These are phyloP conservation scores for Yamadazyma epiphylla DNA, from an alignment of 1,139 yeast species.

Conservation along the genomic window DNA sequence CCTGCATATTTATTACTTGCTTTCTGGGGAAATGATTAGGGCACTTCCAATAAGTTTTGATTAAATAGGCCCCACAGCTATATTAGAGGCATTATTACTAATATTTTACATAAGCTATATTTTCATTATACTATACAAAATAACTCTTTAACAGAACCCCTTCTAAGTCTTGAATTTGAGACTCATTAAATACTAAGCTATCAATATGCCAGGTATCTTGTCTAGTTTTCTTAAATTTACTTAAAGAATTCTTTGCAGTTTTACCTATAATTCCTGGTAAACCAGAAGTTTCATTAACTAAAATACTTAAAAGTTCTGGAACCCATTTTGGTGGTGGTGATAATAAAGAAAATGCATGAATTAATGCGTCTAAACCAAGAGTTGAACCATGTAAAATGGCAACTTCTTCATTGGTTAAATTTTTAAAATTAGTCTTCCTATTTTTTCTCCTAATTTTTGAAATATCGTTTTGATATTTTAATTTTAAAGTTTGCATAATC, in stretches of 20 bases:
- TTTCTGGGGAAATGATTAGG: too few relatives aligned
- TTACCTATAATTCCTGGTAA: constrained; percentile 78
- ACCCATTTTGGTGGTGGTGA: constrained; percentile 95
- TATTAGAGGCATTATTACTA: too few relatives aligned
- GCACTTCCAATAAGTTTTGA: too few relatives aligned
- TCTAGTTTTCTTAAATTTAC: constrained; percentile 86
- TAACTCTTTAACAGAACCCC: constrained; percentile 94
- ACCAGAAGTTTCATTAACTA: constrained; percentile 68
- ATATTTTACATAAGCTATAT: too few relatives aligned
- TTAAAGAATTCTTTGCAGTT: constrained; percentile 77
- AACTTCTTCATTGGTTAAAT: constrained; percentile 36
- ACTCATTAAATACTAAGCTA: constrained; percentile 66
- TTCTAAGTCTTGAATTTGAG: constrained; percentile 85
- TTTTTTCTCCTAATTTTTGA: constrained; percentile 30
- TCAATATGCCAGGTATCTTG: constrained; percentile 98
- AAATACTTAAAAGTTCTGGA: constrained; percentile 64
- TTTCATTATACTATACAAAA: constrained; percentile 43
- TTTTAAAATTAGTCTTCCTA: constrained; percentile 24
- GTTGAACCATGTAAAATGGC: constrained; percentile 78
- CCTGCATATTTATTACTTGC: too few relatives aligned
- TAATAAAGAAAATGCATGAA: constrained; percentile 85
- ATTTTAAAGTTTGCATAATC: constrained; percentile 23
- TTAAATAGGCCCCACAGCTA: too few relatives aligned
- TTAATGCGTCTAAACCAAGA: constrained; percentile 82
- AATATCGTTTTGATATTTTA: constrained; percentile 23